Conservation (phyloP, 2,329 filamentous ascomycete genomes). For the Penicillium crustosum region DNA sequence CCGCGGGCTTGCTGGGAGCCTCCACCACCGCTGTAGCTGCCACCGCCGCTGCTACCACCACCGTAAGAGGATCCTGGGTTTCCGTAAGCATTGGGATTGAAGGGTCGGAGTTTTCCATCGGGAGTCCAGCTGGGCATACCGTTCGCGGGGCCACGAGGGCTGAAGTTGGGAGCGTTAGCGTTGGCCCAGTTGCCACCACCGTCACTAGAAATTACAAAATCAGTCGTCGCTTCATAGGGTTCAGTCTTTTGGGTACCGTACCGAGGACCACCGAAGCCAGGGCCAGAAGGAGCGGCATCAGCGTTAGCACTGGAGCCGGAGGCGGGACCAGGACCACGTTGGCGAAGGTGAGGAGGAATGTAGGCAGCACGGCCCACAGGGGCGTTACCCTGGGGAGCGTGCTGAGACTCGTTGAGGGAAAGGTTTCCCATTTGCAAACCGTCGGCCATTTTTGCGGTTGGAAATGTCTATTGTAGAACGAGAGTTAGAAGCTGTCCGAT, state of each 20-base stretch:
- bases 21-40: constrained; percentile 49
- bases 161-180: constrained; percentile 60
- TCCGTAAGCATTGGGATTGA: constrained; percentile 63
- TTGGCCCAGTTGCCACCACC: constrained; percentile 53
- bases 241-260: constrained; percentile 24
- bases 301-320: constrained; percentile 24
- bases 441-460: constrained; percentile 41
- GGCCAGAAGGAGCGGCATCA: constrained; percentile 37
- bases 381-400: constrained; percentile 51
- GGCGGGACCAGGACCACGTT: constrained; percentile 30
- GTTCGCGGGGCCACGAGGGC: constrained; percentile 43
- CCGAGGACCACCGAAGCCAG: constrained; percentile 39
- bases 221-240: constrained; percentile 12
- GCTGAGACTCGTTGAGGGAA: constrained; percentile 61
- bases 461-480: constrained; percentile 6
- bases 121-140: constrained; percentile 42
- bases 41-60: constrained; percentile 52
- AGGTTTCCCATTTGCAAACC: constrained; percentile 43
- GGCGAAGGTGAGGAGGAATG: constrained; percentile 65
- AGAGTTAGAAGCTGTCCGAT: constrained; percentile 13
- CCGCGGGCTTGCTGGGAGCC: constrained; percentile 57
- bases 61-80: constrained; percentile 46
- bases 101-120: constrained; percentile 46
- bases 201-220: constrained; percentile 24
- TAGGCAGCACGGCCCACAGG: constrained; percentile 60